Conservation (phyloP, 176 grass and related monocot genomes). For the Echinochloa phyllopogon region DNA sequence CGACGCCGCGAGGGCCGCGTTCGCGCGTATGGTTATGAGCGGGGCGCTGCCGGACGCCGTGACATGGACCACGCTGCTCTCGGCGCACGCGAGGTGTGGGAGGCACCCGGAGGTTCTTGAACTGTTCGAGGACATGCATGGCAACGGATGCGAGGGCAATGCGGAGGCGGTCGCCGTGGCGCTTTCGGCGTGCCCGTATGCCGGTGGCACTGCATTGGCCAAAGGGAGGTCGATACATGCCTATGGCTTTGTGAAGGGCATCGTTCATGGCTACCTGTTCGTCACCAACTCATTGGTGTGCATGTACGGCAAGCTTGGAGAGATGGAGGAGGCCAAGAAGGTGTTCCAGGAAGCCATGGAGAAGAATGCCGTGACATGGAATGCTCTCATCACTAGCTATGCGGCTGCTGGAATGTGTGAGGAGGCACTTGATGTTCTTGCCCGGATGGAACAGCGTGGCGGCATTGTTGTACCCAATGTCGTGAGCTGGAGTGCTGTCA, state of each 20-base stretch:
- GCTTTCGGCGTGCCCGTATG: slow-evolving; percentile 61
- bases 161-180: slow-evolving; percentile 53
- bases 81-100: slow-evolving; percentile 52
- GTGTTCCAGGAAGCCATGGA: slow-evolving; percentile 12
- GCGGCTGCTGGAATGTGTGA: slow-evolving; percentile 44
- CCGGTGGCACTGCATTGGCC: neutral
- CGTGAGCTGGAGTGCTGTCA: slow-evolving; percentile 68
- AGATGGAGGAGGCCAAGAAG: slow-evolving; percentile 42
- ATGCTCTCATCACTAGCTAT: slow-evolving; percentile 65
- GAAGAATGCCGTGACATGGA: slow-evolving; percentile 62
- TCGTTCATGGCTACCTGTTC: slow-evolving; percentile 44
- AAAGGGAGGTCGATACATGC: slow-evolving; percentile 59
- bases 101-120: slow-evolving; percentile 48
- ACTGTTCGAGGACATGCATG: slow-evolving; percentile 51
- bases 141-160: slow-evolving; percentile 41
- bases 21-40: slow-evolving; percentile 34
- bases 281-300: slow-evolving; percentile 68
- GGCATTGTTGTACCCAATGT: slow-evolving; percentile 49
- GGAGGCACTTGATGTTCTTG: slow-evolving; percentile 46
- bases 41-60: slow-evolving; percentile 38
- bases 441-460: slow-evolving; percentile 37
- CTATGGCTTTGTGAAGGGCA: slow-evolving; percentile 45
- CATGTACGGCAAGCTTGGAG: slow-evolving; percentile 69
- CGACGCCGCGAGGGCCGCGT: slow-evolving; percentile 15
- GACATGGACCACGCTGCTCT: slow-evolving; percentile 68